Conservation (phyloP, 2,329 filamentous ascomycete species). For the Cordyceps cicadae region DNA sequence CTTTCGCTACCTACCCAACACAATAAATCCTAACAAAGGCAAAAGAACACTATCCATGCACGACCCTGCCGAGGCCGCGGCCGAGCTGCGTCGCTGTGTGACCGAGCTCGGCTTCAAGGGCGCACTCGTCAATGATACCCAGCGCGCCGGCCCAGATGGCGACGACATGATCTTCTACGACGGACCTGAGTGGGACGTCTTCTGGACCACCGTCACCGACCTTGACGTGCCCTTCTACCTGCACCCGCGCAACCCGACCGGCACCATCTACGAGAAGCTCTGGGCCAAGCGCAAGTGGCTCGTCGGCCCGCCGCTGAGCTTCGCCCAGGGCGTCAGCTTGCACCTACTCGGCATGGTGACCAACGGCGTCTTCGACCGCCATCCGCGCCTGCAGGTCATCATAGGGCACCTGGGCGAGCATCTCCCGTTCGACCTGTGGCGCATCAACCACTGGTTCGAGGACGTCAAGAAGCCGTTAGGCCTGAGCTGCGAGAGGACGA, state of each 20-base stretch:
- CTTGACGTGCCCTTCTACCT: conserved; percentile 58
- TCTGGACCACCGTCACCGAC: conserved; percentile 50
- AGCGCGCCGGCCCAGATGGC: conserved; percentile 48
- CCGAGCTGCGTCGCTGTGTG: conserved; percentile 45
- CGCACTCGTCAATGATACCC: conserved; percentile 53
- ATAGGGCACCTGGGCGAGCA: conserved; percentile 42
- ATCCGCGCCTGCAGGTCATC: conserved; percentile 32
- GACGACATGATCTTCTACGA: conserved; percentile 60
- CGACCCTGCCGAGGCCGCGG: conserved; percentile 39
- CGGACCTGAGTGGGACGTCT: conserved; percentile 48
- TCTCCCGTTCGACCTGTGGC: conserved; percentile 41
- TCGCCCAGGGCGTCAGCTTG: conserved; percentile 50
- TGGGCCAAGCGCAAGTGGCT: conserved; percentile 52
- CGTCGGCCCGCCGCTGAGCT: conserved; percentile 49
- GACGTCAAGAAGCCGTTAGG: conserved; percentile 45
- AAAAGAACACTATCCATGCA: conserved; percentile 43
- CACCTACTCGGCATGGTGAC: conserved; percentile 46
- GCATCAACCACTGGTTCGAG: conserved; percentile 48
- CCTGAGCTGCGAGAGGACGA: conserved; percentile 38
- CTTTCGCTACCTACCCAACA: background rate
- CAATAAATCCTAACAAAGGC: background rate
- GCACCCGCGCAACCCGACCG: conserved; percentile 51
- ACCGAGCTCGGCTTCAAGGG: conserved; percentile 53
- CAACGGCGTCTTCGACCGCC: conserved; percentile 42
- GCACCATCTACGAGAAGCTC: conserved; percentile 47